These are phyloP conservation scores for Gnomoniopsis sp. DNA, from an alignment of 2,329 filamentous ascomycete genomes.

Conservation along the genomic window DNA sequence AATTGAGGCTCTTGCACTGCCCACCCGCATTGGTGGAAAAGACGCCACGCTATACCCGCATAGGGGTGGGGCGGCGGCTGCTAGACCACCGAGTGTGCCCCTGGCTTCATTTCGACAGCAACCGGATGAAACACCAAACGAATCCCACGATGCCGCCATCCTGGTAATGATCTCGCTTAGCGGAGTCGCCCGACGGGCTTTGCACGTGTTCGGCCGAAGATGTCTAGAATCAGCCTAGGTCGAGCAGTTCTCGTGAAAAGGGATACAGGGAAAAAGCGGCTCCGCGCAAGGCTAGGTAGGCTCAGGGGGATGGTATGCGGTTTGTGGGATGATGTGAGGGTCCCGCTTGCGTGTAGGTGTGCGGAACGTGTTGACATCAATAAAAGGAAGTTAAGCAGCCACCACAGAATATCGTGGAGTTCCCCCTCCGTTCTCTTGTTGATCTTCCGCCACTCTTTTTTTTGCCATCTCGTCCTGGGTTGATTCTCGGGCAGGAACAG, in stretches of 20 bases:
- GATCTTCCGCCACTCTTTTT: background rate
- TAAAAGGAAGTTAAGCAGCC: background rate
- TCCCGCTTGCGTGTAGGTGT: background rate
- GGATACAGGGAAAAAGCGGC: background rate
- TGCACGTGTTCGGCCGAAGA: background rate
- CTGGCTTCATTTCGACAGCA: background rate
- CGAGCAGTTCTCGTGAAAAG: background rate
- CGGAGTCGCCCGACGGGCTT: background rate
- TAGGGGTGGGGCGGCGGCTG: background rate
- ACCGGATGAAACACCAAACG: background rate
- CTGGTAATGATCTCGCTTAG: background rate
- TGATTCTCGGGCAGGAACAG: background rate
- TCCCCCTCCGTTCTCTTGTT: background rate
- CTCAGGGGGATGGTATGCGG: background rate
- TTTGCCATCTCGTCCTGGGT: background rate
- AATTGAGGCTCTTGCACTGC: background rate
- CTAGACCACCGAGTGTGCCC: background rate
- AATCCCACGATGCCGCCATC: background rate
- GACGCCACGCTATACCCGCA: background rate
- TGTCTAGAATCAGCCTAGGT: background rate
- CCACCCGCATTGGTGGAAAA: background rate
- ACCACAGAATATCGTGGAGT: background rate
- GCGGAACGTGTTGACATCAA: background rate
- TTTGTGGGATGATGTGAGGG: background rate
- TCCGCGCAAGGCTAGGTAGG: background rate